Evolutionary conservation across 352 stramenopile species (phyloP), one percentile per base, ranked within the genome.

Genomic region (Pythium insidiosum): DNA sequence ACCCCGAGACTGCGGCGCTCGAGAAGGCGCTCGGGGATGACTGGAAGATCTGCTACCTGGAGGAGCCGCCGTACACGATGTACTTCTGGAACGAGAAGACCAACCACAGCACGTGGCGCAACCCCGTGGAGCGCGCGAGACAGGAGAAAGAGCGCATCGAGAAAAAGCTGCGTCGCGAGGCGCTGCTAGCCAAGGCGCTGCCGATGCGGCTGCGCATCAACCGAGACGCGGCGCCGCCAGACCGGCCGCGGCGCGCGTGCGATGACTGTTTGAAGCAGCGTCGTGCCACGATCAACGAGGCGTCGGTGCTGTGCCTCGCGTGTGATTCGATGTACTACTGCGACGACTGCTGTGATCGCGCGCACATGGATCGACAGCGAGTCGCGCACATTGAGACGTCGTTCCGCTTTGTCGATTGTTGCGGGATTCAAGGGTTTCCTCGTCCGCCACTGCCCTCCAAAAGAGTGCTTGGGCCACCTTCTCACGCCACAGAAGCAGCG

Each of bases 1-100:
- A 74, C 24, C 34, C 48, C n/a, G 47, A 47, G 4, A 47, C 47
- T 30, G 38, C 45, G 16, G 48, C 51, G 11, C 24, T 58, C 16
- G 61, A 63, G 21, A 55, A 43, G 9, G 47, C 43, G 6, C 40
- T 81, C 15, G 58, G 63, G n/a, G n/a, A n/a, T n/a, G 61, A 80
- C 30, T 85, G 73, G 73, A 70, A 81, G 35, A 53, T 57, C 2
- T 75, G 55, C 23, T 80, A 66, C 30, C 23, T 85, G 10, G 53
- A 79, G 34, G 64, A 80, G 36, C 69, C 73, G 16, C 73, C 73
- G 7, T 85, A 79, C 44, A 67, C 69, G 7, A 56, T 60, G 4
- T 85, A 85, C 54, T 85, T 77, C 35, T 85, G 68, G 67, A 85
- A 83, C 31, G 54, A 65, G 33, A 58, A 59, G 23, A 81, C 62